Evolutionary conservation across 129 eudicot genomes (phyloP).

Genomic region (Centaurea solstitialis): DNA sequence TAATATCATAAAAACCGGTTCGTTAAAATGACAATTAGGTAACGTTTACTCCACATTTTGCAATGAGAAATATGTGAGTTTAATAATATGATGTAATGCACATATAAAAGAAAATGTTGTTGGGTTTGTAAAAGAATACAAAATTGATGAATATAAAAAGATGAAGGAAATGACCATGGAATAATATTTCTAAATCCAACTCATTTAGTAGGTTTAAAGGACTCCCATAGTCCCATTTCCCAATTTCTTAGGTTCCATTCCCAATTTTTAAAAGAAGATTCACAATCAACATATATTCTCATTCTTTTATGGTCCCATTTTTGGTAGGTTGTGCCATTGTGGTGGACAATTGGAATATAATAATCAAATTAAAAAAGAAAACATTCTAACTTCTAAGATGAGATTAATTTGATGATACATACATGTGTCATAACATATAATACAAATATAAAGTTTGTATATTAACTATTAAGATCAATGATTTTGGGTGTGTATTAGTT

Average conservation of each 20-base stretch:
- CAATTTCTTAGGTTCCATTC: background rate
- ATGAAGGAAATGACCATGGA: background rate
- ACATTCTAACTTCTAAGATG: too few species aligned
- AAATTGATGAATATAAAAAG: background rate
- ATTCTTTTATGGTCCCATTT: background rate
- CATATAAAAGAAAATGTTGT: background rate
- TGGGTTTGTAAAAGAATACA: background rate
- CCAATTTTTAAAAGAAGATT: background rate
- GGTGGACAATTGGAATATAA: background rate
- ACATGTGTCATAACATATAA: background rate
- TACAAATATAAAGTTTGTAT: background rate
- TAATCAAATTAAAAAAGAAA: background rate
- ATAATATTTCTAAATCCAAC: background rate
- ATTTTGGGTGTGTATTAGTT: too few species aligned
- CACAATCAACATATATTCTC: background rate
- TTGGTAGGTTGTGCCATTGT: background rate
- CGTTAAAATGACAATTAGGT: too few species aligned
- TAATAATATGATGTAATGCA: background rate
- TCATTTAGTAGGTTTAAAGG: background rate
- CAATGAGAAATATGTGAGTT: too few species aligned
- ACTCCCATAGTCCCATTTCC: too few species aligned
- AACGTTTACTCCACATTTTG: too few species aligned
- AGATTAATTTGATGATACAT: too few species aligned
- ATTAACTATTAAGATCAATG: too few species aligned
- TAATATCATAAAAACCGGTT: too few species aligned